A percentile compares a stretch with the other conserved stretches of the same genome.
These are phyloP conservation scores for Auriculariales sp. DNA, from an alignment of 768 basidiomycete genomes.

Conservation along the genomic window DNA sequence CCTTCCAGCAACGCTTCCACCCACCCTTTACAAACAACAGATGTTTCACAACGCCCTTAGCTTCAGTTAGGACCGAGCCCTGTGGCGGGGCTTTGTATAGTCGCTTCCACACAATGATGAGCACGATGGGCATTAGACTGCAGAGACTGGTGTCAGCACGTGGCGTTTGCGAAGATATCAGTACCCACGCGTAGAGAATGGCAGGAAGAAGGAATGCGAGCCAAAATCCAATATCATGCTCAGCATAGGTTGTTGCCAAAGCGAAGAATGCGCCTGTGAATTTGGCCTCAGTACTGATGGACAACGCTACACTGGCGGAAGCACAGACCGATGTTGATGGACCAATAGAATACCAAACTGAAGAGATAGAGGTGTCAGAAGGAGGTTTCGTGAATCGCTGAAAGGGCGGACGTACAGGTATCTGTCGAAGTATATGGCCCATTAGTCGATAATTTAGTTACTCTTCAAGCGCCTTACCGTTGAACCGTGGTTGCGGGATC, in stretches of 20 bases:
- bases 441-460: too few species aligned
- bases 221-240: slow-evolving; percentile 18
- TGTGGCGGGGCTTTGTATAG: slow-evolving; percentile 17
- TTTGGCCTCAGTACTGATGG: too few species aligned
- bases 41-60: slow-evolving; percentile 10
- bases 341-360: slow-evolving; percentile 13
- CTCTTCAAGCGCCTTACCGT: too few species aligned
- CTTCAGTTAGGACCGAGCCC: slow-evolving; percentile 18
- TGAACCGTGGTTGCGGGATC: slow-evolving; percentile 16
- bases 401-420: too few species aligned
- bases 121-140: slow-evolving; percentile 16
- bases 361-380: slow-evolving; percentile 2
- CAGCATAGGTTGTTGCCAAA: slow-evolving; percentile 15
- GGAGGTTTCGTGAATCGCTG: too few species aligned
- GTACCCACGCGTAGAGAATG: slow-evolving; percentile 13
- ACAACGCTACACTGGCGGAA: too few species aligned
- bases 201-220: slow-evolving; percentile 16
- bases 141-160: not conserved
- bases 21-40: slow-evolving; percentile 13
- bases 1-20: slow-evolving; percentile 8
- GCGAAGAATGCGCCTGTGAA: slow-evolving; percentile 17
- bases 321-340: slow-evolving; percentile 19
- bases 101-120: slow-evolving; percentile 11
- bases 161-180: too few species aligned
- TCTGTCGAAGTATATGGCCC: too few species aligned